These are phyloP conservation scores for Murraya paniculata DNA, from an alignment of 345 rosid species.

Conservation along the genomic window DNA sequence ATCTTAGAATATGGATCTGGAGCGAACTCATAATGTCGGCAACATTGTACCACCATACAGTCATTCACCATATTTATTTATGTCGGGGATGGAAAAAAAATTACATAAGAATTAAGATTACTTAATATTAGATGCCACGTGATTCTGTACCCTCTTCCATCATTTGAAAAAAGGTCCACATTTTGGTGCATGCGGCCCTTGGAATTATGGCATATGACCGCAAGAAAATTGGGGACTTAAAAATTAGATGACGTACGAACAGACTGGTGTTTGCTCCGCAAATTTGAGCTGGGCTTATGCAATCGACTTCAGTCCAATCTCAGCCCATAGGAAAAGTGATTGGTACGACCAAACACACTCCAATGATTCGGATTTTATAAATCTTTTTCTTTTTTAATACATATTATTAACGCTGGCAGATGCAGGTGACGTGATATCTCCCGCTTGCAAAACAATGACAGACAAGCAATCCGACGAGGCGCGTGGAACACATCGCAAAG, in stretches of 20 bases:
- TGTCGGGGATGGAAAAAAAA: background rate
- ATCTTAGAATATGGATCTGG: too few species aligned
- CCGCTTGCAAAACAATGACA: background rate
- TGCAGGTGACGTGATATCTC: slow-evolving; percentile 12
- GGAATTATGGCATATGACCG: background rate
- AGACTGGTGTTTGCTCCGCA: background rate
- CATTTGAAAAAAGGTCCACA: background rate
- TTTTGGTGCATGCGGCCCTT: background rate
- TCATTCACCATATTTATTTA: too few species aligned
- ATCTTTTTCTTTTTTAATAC: background rate
- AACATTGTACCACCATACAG: background rate
- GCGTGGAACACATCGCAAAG: slow-evolving; percentile 10
- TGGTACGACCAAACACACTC: background rate
- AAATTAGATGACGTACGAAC: background rate
- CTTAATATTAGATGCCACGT: background rate
- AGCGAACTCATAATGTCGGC: slow-evolving; percentile 16
- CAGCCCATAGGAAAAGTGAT: too few species aligned
- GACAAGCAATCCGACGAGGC: slow-evolving; percentile 15
- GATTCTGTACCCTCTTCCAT: background rate
- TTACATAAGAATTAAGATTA: background rate
- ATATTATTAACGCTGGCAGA: too few species aligned
- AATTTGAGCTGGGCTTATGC: background rate
- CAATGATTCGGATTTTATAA: too few species aligned
- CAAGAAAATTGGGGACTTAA: background rate
- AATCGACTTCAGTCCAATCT: background rate